These are phyloP conservation scores for Lactarius hatsudake DNA, from an alignment of 768 basidiomycete genomes.

Conservation along the genomic window DNA sequence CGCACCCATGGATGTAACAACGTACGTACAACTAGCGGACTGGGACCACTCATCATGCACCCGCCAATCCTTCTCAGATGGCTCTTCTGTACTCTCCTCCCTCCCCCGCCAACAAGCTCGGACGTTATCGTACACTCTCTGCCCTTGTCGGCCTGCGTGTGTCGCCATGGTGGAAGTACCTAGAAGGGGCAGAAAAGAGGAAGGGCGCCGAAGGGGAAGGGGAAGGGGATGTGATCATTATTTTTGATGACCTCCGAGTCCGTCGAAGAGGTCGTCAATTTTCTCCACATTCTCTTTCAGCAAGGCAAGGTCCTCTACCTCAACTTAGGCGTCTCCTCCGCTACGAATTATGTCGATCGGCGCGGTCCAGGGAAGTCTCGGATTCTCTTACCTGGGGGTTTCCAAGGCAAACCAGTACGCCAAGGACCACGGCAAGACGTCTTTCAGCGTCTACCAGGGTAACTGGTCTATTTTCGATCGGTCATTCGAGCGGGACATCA, in stretches of 20 bases:
- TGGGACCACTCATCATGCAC: too few species aligned
- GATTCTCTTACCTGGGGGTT: conserved; percentile 40
- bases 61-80: too few species aligned
- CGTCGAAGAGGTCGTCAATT: conserved; percentile 40
- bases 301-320: conserved; percentile 38
- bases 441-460: conserved; percentile 47
- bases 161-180: too few species aligned
- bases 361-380: conserved; percentile 29
- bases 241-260: too few species aligned
- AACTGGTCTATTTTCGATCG: conserved; percentile 32
- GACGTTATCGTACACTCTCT: conserved; percentile 25
- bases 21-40: too few species aligned
- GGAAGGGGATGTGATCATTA: too few species aligned
- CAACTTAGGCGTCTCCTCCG: not conserved
- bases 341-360: not conserved
- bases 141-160: conserved; percentile 30
- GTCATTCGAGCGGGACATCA: conserved; percentile 42
- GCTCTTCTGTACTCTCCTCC: too few species aligned
- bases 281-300: conserved; percentile 31
- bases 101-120: conserved; percentile 12
- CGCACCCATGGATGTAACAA: too few species aligned
- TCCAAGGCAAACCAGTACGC: conserved; percentile 28
- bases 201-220: too few species aligned
- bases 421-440: conserved; percentile 36
- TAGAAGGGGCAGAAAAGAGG: too few species aligned